Percentiles rank a stretch among this genome's conserved stretches.
phyloP scores from a whole-genome alignment of 805 yeast genomes.

The Jamesozyma gamospora region DNA sequence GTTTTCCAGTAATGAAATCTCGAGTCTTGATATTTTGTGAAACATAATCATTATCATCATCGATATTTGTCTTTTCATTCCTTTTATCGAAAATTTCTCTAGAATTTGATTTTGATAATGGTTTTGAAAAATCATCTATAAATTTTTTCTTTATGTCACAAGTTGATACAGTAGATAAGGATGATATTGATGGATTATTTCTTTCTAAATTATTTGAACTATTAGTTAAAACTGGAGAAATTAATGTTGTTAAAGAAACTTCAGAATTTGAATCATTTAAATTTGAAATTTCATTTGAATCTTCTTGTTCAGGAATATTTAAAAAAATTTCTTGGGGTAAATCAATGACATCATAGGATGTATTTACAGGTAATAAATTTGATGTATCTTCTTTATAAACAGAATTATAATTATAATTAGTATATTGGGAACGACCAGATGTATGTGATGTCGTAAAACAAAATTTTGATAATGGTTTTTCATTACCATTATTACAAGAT shows the following conservation, averaged over 20 bases:
- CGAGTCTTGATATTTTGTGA: not conserved
- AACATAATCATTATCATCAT: not conserved
- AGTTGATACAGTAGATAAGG: no score
- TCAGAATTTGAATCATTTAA: no score
- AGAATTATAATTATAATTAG: constrained; percentile 61
- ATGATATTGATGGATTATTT: no score
- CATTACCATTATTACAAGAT: not conserved
- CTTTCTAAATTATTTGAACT: no score
- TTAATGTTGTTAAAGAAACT: no score
- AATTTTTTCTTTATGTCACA: no score
- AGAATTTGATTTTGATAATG: not conserved
- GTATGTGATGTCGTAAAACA: constrained; percentile 56
- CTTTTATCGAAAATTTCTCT: no score
- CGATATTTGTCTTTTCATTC: no score
- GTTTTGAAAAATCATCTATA: not conserved
- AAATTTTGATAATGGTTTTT: constrained; percentile 1
- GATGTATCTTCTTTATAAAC: constrained; percentile 49
- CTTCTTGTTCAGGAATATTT: not conserved
- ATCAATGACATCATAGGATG: constrained; percentile 25
- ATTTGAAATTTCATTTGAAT: not conserved
- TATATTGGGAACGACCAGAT: constrained; percentile 61
- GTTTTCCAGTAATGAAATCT: constrained; percentile 1
- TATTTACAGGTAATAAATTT: constrained; percentile 20
- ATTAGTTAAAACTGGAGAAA: no score
- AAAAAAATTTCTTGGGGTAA: constrained; percentile 22